Conservation (phyloP, 176 grass and related monocot genomes). For the Carex scoparia region DNA sequence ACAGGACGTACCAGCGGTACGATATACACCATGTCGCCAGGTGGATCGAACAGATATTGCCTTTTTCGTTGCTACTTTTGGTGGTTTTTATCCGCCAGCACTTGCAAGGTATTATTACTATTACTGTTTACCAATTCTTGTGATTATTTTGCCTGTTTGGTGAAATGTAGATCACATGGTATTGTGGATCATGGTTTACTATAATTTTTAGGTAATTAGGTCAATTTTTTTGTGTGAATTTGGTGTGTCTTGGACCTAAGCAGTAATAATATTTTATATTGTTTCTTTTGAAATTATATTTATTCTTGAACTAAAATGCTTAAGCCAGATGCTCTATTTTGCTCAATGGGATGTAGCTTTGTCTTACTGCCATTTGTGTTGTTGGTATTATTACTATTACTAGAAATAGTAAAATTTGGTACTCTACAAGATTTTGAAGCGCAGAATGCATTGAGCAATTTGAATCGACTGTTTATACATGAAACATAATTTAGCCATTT, state of each 20-base stretch:
- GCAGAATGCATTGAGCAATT: too few species aligned
- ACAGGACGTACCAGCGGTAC: conserved; percentile 81
- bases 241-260: neutral
- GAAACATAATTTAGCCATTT: too few species aligned
- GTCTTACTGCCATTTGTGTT: neutral
- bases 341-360: neutral
- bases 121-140: neutral
- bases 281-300: neutral
- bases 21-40: conserved; percentile 84
- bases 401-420: too few species aligned
- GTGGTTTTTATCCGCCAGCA: conserved; percentile 99
- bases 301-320: neutral
- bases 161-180: neutral
- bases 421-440: too few species aligned
- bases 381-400: neutral
- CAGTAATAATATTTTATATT: neutral
- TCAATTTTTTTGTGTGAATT: neutral
- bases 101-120: conserved; percentile 65
- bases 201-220: neutral
- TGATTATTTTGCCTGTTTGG: neutral
- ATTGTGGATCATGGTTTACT: neutral
- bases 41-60: conserved; percentile 96
- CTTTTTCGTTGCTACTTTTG: conserved; percentile 87
- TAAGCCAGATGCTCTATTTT: neutral
- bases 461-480: too few species aligned